Conservation (phyloP, 2,329 filamentous ascomycete genomes). For the Fusarium stilboides region DNA sequence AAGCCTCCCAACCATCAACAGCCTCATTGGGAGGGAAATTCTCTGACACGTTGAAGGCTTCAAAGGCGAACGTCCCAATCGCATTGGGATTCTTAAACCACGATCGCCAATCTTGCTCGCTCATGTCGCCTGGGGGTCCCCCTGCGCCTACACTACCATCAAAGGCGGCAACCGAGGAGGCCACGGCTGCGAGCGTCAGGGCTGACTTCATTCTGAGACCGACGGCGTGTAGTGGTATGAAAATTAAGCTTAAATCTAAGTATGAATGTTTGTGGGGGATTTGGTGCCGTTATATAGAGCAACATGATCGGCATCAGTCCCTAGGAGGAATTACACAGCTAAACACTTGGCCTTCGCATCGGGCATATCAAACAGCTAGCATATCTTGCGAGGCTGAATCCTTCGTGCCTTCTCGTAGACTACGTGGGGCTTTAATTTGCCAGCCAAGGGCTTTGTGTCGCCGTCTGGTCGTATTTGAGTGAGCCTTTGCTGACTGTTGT, state of each 20-base stretch:
- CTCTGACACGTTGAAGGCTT: conserved; percentile 23
- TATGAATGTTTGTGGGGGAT: neutral
- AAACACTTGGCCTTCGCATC: conserved; percentile 1
- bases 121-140: conserved; percentile 10
- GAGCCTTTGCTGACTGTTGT: conserved; percentile 1
- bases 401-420: neutral
- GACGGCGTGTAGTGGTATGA: no score
- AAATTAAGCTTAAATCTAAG: conserved; percentile 6
- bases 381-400: neutral
- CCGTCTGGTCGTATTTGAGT: neutral
- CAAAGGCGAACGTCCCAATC: conserved; percentile 19
- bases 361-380: neutral
- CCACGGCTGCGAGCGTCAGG: neutral
- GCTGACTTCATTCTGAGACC: conserved; percentile 2
- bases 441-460: neutral
- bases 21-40: conserved; percentile 19
- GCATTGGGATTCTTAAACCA: conserved; percentile 29
- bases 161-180: conserved; percentile 7
- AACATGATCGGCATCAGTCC: neutral
- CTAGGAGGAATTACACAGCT: neutral
- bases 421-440: neutral
- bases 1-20: conserved; percentile 16
- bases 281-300: neutral
- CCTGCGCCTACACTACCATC: neutral
- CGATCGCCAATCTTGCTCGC: conserved; percentile 17